A percentile compares a stretch with the other conserved stretches of the same genome.
Evolutionary conservation across 345 rosid genomes (phyloP).

Genomic region (Draba incana): DNA sequence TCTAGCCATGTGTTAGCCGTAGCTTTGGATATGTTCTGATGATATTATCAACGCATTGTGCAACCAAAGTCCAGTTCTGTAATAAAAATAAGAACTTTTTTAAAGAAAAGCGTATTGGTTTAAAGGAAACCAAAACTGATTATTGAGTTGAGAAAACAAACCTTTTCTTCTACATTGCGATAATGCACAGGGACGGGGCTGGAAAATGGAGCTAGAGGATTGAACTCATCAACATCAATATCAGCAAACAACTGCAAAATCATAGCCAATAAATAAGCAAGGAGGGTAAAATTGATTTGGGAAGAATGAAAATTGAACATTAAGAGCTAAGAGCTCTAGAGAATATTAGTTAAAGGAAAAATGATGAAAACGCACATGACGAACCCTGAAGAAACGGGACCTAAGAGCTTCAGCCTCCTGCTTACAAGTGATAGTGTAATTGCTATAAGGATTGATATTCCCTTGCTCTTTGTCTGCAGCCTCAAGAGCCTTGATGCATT

Average conservation of each 20-base stretch:
- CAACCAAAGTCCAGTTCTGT: constrained; percentile 66
- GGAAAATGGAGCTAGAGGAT: too few relatives aligned
- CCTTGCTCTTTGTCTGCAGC: constrained; percentile 75
- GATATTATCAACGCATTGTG: constrained; percentile 57
- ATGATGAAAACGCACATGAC: constrained; percentile 59
- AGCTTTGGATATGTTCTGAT: constrained; percentile 58
- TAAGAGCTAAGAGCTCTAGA: background rate
- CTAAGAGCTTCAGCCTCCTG: constrained; percentile 50
- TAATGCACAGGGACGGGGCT: constrained; percentile 74
- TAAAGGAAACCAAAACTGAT: too few relatives aligned
- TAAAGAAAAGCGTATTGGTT: constrained; percentile 2
- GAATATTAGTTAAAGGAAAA: background rate
- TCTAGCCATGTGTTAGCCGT: constrained; percentile 67
- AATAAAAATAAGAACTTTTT: background rate
- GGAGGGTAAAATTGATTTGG: too few relatives aligned
- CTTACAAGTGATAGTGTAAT: constrained; percentile 80
- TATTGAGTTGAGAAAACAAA: background rate
- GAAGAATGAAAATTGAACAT: too few relatives aligned
- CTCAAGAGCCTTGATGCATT: constrained; percentile 61
- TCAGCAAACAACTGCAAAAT: too few relatives aligned
- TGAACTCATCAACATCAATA: too few relatives aligned
- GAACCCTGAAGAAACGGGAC: constrained; percentile 60
- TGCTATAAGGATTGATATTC: constrained; percentile 80
- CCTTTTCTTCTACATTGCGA: constrained; percentile 88
- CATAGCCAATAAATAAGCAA: too few relatives aligned